Base-by-base conservation (phyloP, 495 filamentous ascomycete species). In the Glutinoglossum americanum region DNA sequence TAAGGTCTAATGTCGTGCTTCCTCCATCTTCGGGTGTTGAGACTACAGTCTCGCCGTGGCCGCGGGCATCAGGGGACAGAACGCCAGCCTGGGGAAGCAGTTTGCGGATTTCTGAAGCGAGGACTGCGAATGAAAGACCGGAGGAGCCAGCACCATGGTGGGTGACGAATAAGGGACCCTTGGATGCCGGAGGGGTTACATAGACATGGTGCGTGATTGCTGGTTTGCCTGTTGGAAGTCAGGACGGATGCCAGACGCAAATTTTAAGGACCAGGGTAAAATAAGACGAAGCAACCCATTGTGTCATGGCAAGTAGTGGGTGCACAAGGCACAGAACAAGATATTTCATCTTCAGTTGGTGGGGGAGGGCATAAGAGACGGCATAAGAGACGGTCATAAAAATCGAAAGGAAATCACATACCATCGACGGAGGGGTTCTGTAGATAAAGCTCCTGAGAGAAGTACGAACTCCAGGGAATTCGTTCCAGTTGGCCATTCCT, bases 111-210 rank as follows among this genome's bases (percentile, higher is more conserved):
- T 90, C 82, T 13, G 77, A 70, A 7, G 82, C 79, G 57, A 94
- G 81, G 4, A 87, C 74, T 26, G 88, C 86, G 67, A 94, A 94
- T 3, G 89, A 90, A 25, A 94, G 75, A 15, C 83, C 89, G 0
- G 87, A 90, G 11, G 89, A 93, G 35, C 89, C 89, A 44, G 86
- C 89, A 21, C 89, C 89, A 68, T 95, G 89, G 62, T 95, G 89
- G 68, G 79, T 82, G 51, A 95, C 81, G 65, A 94, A 90, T 4
- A 99, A 75, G 0, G 90, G 89, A 0, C 81, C 82, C 35, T 74
- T 73, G 23, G 63, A 55, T 5, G 65, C 64, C 1, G 78, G 78
- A 3, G 76, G 73, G 7, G 73, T 94, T 30, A 96, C 70, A 66
- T 99, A 99, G 59, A 80, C 84, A 73, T 97, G 90, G 68, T 87